Percentiles rank a stretch among this genome's conserved stretches.
Conservation (phyloP, 2,329 filamentous ascomycete genomes). For the Sporothrix globosa region DNA sequence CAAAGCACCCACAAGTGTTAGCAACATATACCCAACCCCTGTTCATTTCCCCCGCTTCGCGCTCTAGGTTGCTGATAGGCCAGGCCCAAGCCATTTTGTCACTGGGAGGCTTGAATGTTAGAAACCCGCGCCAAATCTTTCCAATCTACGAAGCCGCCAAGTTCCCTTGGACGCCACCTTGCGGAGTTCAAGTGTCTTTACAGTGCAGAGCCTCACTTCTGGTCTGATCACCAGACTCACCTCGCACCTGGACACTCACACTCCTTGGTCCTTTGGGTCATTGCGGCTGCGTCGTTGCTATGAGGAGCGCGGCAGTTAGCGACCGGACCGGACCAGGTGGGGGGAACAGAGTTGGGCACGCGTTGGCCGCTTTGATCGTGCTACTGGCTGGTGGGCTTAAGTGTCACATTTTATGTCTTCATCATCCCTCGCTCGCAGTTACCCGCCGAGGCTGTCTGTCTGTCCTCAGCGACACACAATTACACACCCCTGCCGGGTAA, state of each 20-base stretch:
- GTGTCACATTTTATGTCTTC: neutral
- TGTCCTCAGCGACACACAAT: neutral
- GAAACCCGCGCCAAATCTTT: neutral
- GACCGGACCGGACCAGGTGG: neutral
- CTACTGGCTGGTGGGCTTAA: neutral
- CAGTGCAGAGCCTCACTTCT: too few relatives aligned
- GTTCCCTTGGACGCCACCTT: neutral
- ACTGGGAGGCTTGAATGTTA: neutral
- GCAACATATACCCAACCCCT: neutral
- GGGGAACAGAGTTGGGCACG: neutral
- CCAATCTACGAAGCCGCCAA: neutral
- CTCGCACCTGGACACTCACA: neutral
- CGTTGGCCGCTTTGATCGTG: neutral
- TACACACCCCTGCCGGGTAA: conserved; percentile 2
- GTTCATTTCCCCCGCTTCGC: conserved; percentile 5
- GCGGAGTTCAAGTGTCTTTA: neutral
- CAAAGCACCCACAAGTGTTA: neutral
- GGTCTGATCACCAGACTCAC: conserved; percentile 3
- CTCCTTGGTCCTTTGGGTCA: neutral
- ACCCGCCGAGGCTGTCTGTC: conserved; percentile 17
- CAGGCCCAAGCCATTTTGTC: neutral
- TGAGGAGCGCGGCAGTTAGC: neutral
- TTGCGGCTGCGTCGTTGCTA: neutral
- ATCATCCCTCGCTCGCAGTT: neutral
- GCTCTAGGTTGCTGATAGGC: neutral